Conservation (phyloP, 352 stramenopile species). For the Pythium volutum region DNA sequence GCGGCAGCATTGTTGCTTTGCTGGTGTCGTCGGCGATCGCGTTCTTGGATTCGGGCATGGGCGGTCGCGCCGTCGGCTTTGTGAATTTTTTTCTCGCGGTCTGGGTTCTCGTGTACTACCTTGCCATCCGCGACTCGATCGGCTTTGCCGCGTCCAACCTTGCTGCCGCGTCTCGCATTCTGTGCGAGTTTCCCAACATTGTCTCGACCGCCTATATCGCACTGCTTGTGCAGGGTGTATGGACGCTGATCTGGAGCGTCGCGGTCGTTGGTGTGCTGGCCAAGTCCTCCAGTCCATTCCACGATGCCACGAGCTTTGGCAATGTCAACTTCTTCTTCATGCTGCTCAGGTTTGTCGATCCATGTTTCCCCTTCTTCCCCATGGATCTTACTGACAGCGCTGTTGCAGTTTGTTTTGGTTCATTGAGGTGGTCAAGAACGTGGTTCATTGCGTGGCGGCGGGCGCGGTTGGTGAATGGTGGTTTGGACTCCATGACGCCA, state of each 20-base stretch:
- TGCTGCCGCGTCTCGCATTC: constrained; percentile 58
- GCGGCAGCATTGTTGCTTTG: constrained; percentile 53
- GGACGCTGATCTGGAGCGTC: constrained; percentile 75
- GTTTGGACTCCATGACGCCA: constrained; percentile 68
- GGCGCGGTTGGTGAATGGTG: constrained; percentile 85
- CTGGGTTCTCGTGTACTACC: constrained; percentile 65
- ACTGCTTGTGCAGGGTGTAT: constrained; percentile 55
- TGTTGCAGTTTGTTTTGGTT: constrained; percentile 75
- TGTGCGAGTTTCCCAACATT: constrained; percentile 72
- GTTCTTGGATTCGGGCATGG: constrained; percentile 70
- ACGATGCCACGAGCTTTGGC: constrained; percentile 61
- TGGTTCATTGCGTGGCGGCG: constrained; percentile 83
- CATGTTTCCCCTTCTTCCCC: background rate
- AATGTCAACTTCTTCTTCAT: constrained; percentile 85
- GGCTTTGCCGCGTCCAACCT: constrained; percentile 82
- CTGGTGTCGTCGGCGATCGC: constrained; percentile 44
- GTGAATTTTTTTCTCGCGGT: constrained; percentile 77
- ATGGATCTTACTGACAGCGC: background rate
- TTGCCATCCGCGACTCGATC: constrained; percentile 56
- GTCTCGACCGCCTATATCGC: constrained; percentile 66
- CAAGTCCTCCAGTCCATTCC: constrained; percentile 42
- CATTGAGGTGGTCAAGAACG: constrained; percentile 79
- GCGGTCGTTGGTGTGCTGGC: constrained; percentile 71
- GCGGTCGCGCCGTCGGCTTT: constrained; percentile 78
- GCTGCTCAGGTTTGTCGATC: constrained; percentile 57